Percentiles rank a stretch among this genome's conserved stretches.
phyloP scores from a whole-genome alignment of 2,329 filamentous ascomycete species.

The Sporothrix mexicana region DNA sequence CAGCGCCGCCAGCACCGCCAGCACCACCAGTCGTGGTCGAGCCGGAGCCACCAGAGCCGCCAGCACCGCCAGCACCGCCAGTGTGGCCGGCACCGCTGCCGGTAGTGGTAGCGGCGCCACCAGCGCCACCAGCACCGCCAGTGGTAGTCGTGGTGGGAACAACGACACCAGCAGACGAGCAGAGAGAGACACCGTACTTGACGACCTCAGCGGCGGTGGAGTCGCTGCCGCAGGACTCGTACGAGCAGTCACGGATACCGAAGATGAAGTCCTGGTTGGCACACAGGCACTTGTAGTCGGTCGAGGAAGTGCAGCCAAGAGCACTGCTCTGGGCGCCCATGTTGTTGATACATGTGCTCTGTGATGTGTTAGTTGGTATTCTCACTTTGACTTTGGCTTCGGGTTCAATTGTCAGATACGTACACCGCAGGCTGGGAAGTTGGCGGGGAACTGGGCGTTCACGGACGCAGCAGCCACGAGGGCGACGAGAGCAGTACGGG shows the following conservation, averaged over 20 bases:
- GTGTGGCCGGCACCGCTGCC: slow-evolving; percentile 38
- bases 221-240: slow-evolving; percentile 48
- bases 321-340: slow-evolving; percentile 55
- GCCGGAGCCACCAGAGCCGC: slow-evolving; percentile 24
- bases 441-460: slow-evolving; percentile 47
- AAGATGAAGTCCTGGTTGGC: slow-evolving; percentile 54
- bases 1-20: slow-evolving; percentile 14
- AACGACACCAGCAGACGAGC: slow-evolving; percentile 47
- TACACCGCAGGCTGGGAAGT: slow-evolving; percentile 61
- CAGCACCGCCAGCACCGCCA: not conserved
- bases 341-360: slow-evolving; percentile 58
- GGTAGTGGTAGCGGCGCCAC: slow-evolving; percentile 29
- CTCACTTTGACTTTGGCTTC: too few species aligned
- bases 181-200: slow-evolving; percentile 49
- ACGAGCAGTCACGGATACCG: slow-evolving; percentile 59
- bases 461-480: slow-evolving; percentile 48
- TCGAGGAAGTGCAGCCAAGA: slow-evolving; percentile 52
- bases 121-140: not conserved
- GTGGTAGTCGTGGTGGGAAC: slow-evolving; percentile 45
- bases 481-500: slow-evolving; percentile 44
- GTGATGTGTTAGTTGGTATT: not conserved
- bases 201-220: slow-evolving; percentile 48
- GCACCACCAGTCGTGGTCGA: not conserved
- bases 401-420: slow-evolving; percentile 33
- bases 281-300: slow-evolving; percentile 56